Evolutionary conservation across 2,329 filamentous ascomycete genomes (phyloP).

Genomic region (Neobulgaria alba): DNA sequence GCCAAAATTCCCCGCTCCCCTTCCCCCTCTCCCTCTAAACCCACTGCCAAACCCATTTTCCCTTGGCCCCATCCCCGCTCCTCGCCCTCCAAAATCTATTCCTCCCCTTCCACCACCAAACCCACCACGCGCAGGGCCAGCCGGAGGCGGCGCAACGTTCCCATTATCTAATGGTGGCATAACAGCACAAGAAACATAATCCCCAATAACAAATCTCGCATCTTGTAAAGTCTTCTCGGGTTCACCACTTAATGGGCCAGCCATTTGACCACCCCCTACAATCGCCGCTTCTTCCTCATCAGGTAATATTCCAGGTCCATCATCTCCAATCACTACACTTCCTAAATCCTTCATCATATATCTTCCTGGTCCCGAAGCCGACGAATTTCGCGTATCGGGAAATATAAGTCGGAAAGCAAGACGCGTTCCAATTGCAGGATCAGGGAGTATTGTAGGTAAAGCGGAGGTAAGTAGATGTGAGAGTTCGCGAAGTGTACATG

Average conservation of each 20-base stretch:
- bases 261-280: constrained; percentile 24
- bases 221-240: constrained; percentile 68
- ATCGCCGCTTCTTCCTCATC: constrained; percentile 32
- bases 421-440: constrained; percentile 69
- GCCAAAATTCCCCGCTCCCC: constrained; percentile 32
- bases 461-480: constrained; percentile 65
- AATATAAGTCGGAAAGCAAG: constrained; percentile 84
- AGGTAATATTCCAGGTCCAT: constrained; percentile 35
- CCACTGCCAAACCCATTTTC: constrained; percentile 30
- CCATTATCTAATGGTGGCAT: constrained; percentile 68
- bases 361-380: constrained; percentile 39
- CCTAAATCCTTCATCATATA: constrained; percentile 78
- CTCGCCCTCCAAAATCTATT: constrained; percentile 30
- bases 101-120: constrained; percentile 25
- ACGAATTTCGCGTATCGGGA: constrained; percentile 45
- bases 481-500: constrained; percentile 73
- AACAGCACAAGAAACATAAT: constrained; percentile 78
- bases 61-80: constrained; percentile 30
- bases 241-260: constrained; percentile 43
- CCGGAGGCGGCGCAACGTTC: constrained; percentile 56
- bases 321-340: constrained; percentile 66
- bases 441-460: constrained; percentile 60
- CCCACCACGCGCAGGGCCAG: constrained; percentile 35
- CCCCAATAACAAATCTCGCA: constrained; percentile 76
- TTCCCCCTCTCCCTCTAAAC: constrained; percentile 30